Evolutionary conservation across 2,329 filamentous ascomycete species (phyloP).

Genomic region (Xylaria sp.): DNA sequence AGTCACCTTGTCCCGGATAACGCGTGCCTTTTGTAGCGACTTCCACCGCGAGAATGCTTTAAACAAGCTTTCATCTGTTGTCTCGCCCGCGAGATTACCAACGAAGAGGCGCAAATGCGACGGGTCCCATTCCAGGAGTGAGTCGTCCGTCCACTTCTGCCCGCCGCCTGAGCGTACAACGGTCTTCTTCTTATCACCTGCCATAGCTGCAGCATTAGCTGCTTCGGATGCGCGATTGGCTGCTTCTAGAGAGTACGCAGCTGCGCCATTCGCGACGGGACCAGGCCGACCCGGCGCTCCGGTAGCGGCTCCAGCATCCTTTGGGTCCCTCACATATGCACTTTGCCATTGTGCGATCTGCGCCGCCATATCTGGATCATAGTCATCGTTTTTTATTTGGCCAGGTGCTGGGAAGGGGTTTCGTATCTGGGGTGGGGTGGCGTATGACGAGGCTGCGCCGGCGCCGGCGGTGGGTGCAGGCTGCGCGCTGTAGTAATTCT

Average conservation of each 20-base stretch:
- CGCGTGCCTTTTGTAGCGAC: slow-evolving; percentile 90
- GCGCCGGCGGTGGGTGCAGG: slow-evolving; percentile 48
- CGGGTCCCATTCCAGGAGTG: slow-evolving; percentile 94
- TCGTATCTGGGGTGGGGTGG: slow-evolving; percentile 73
- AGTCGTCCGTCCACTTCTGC: slow-evolving; percentile 89
- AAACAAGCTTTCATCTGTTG: slow-evolving; percentile 92
- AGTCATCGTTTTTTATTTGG: slow-evolving; percentile 57
- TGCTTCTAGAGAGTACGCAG: slow-evolving; percentile 54
- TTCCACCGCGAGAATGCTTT: slow-evolving; percentile 93
- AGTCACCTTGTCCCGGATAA: slow-evolving; percentile 94
- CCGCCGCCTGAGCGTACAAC: slow-evolving; percentile 90
- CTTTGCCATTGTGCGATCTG: slow-evolving; percentile 96
- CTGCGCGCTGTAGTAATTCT: slow-evolving; percentile 51
- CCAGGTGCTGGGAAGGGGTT: slow-evolving; percentile 82
- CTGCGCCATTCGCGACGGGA: slow-evolving; percentile 45
- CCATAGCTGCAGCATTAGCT: slow-evolving; percentile 58
- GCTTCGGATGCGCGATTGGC: slow-evolving; percentile 49
- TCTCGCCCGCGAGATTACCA: slow-evolving; percentile 95
- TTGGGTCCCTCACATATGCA: slow-evolving; percentile 72
- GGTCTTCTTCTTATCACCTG: slow-evolving; percentile 78
- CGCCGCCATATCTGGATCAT: slow-evolving; percentile 84
- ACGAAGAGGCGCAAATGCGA: slow-evolving; percentile 95
- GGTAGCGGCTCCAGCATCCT: slow-evolving; percentile 61
- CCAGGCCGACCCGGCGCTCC: slow-evolving; percentile 41
- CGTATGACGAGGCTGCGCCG: slow-evolving; percentile 56